Evolutionary conservation across 768 basidiomycete genomes (phyloP), one percentile per base, ranked within the genome.

Genomic region (Tricholoma flavovirens): DNA sequence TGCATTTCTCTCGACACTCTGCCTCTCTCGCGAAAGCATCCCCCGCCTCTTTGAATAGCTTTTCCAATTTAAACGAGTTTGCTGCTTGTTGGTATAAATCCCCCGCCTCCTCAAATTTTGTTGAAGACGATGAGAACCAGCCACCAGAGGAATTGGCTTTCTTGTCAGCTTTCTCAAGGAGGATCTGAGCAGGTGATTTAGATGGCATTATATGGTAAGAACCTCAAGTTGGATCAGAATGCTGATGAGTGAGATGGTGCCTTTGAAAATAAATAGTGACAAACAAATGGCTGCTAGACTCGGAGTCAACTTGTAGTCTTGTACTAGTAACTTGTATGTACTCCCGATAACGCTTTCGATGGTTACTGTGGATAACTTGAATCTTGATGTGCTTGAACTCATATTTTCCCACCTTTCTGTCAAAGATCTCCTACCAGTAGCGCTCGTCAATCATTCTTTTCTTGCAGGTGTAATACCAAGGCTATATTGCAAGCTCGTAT

Each of bases 71-170:
- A 80, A 88, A 97, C 21, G 86, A 76, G 71, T 97, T 98, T 53
- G 92, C 96, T 12, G 96, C 94, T 69, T 95, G 88, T 66, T 91
- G 89, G 72, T 89, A 98, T 17, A 98, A 79, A 73, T 98, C 96
- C 49, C 93, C 95, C 3, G 95, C 94, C 69, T 98, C 96, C 72
- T 98, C 96, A 63, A 76, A 96, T 72, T 94, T 97, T 57, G 87
- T 76, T 17, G 86, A 80, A 1, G 84, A 76, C 8, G 90, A 92
- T 35, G 88, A 84, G 73, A 97, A 96, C 93, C 93, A 97, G 53
- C 90, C 88, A 1, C 78, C 70, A 1, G 91, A 89, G 0, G 92
- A 88, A 57, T 76, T 81, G 10, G 89, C 86, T 67, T 94, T 96
- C 82, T 97, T 98, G 69, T 97, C 88, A 1, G 95, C 96, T 67